These are phyloP conservation scores for Fomitopsis betulina DNA, from an alignment of 1,284 basidiomycete genomes.

Conservation along the genomic window DNA sequence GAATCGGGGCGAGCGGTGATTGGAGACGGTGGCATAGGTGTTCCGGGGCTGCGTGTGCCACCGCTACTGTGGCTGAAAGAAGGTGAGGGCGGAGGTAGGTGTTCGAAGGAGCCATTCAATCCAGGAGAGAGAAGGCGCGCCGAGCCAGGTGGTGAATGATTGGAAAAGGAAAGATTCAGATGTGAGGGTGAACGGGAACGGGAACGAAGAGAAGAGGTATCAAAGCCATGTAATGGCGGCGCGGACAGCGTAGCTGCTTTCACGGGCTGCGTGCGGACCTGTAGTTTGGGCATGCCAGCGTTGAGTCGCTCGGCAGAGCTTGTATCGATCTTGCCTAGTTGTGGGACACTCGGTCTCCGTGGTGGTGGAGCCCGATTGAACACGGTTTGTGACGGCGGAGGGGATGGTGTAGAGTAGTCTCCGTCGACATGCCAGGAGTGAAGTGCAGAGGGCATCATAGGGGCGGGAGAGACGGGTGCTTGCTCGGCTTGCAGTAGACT, in stretches of 20 bases:
- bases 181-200: conserved; percentile 56
- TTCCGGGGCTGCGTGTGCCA: conserved; percentile 24
- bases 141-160: conserved; percentile 48
- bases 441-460: conserved; percentile 34
- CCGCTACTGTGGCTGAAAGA: conserved; percentile 19
- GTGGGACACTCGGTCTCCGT: conserved; percentile 57
- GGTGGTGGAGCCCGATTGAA: conserved; percentile 53
- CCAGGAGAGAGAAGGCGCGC: conserved; percentile 31
- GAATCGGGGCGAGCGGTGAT: conserved; percentile 54
- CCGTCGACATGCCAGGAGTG: conserved; percentile 36
- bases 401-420: conserved; percentile 46
- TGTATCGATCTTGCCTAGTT: conserved; percentile 56
- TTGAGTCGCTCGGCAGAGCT: conserved; percentile 49
- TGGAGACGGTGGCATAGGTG: conserved; percentile 42
- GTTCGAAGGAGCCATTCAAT: conserved; percentile 13
- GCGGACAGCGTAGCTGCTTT: conserved; percentile 55
- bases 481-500: conserved; percentile 55
- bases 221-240: conserved; percentile 37
- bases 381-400: conserved; percentile 56
- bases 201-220: conserved; percentile 30
- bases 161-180: conserved; percentile 52
- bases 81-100: conserved; percentile 30
- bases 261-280: conserved; percentile 52
- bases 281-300: conserved; percentile 46
- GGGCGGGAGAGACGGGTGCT: conserved; percentile 33